phyloP scores from a whole-genome alignment of 164 flowering plant species.

The Santalum album region DNA sequence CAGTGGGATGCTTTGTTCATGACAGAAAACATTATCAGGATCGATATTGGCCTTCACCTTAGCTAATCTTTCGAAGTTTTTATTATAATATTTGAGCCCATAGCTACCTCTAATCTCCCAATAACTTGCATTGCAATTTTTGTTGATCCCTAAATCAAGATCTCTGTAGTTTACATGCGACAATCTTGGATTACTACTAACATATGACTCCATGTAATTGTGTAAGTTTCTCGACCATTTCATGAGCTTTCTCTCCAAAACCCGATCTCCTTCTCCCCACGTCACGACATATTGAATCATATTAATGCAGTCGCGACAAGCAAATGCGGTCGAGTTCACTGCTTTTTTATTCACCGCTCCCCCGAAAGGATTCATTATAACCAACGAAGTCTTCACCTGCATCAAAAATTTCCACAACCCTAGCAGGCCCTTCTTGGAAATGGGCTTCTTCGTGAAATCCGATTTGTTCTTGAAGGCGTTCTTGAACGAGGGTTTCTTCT shows the following conservation, averaged over 20 bases:
- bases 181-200: too few species aligned
- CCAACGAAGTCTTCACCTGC: background rate
- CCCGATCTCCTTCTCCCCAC: constrained; percentile 1
- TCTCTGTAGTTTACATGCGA: too few species aligned
- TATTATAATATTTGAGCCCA: constrained; percentile 22
- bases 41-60: constrained; percentile 21
- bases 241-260: background rate
- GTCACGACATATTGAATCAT: constrained; percentile 4
- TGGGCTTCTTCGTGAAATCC: constrained; percentile 8
- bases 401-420: constrained; percentile 7
- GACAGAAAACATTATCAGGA: constrained; percentile 24
- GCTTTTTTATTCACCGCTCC: constrained; percentile 13
- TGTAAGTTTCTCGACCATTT: too few species aligned
- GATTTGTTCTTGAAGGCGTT: constrained; percentile 11
- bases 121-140: constrained; percentile 18
- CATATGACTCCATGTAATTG: too few species aligned
- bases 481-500: constrained; percentile 13
- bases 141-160: too few species aligned
- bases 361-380: constrained; percentile 10
- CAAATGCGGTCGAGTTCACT: too few species aligned
- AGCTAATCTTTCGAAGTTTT: constrained; percentile 22
- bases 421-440: constrained; percentile 6
- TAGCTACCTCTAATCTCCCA: too few species aligned
- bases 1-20: constrained; percentile 26
- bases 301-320: constrained; percentile 7